Evolutionary conservation across 1,284 basidiomycete genomes (phyloP).

Genomic region (Entoloma clypeatum): DNA sequence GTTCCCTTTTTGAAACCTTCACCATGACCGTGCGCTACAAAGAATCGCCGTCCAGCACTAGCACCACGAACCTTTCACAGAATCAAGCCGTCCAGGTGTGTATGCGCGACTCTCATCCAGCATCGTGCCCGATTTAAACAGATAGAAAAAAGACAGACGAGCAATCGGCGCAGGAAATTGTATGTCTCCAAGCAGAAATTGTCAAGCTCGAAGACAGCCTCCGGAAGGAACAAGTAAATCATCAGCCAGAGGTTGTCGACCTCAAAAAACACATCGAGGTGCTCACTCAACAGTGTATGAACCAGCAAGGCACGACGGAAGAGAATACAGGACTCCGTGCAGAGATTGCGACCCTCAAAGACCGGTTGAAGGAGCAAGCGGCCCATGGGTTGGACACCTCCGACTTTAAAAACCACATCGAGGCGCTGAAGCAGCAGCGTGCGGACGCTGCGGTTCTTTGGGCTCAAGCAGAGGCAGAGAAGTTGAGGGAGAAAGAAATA

Average conservation of each 20-base stretch:
- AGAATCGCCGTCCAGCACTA: background rate
- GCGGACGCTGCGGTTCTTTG: background rate
- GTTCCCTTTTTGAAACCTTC: background rate
- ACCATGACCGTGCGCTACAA: slow-evolving; percentile 3
- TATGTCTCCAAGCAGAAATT: background rate
- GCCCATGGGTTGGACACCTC: too few relatives aligned
- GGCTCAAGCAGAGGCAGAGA: slow-evolving; percentile 2
- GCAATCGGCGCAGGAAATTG: slow-evolving; percentile 4
- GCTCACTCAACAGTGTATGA: too few relatives aligned
- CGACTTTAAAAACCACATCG: too few relatives aligned
- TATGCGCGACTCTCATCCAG: background rate
- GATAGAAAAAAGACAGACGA: slow-evolving; percentile 7
- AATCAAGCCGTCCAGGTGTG: background rate
- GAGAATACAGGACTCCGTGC: too few relatives aligned
- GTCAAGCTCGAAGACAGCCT: background rate
- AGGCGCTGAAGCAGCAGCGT: too few relatives aligned
- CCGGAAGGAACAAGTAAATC: too few relatives aligned
- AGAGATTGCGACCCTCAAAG: too few relatives aligned
- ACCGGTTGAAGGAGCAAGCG: too few relatives aligned
- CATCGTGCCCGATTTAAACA: slow-evolving; percentile 2
- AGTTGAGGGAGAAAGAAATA: background rate
- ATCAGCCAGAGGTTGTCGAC: slow-evolving; percentile 5
- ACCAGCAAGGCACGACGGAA: too few relatives aligned
- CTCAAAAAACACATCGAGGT: background rate
- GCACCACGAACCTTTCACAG: background rate